These are phyloP conservation scores for Madurella mycetomatis DNA, from an alignment of 2,329 filamentous ascomycete species.

Conservation along the genomic window DNA sequence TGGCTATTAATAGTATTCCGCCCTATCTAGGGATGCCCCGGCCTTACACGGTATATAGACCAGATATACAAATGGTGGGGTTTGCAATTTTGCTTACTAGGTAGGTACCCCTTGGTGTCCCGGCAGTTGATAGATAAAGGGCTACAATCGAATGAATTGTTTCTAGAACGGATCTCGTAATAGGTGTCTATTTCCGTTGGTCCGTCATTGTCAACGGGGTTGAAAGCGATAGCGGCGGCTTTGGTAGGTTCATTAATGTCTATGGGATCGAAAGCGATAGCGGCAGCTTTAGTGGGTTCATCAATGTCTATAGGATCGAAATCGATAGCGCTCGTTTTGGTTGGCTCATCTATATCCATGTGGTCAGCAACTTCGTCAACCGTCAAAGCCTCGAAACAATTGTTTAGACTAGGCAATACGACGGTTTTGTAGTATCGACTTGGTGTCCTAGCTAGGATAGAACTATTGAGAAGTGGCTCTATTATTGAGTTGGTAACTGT, in stretches of 20 bases:
- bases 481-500: too few species aligned
- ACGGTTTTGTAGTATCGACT: neutral
- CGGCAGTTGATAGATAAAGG: neutral
- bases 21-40: neutral
- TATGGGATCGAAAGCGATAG: too few species aligned
- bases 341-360: constrained; percentile 1
- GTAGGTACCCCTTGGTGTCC: constrained; percentile 1
- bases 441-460: constrained; percentile 1
- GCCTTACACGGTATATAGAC: constrained; percentile 1
- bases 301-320: constrained; percentile 8
- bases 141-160: neutral
- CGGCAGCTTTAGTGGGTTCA: neutral
- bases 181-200: constrained; percentile 2
- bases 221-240: too few species aligned
- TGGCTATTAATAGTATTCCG: constrained; percentile 7
- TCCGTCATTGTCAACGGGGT: constrained; percentile 2
- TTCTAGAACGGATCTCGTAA: neutral
- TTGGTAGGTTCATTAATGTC: too few species aligned
- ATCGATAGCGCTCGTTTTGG: constrained; percentile 1
- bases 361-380: neutral
- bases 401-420: neutral
- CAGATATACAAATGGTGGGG: constrained; percentile 4
- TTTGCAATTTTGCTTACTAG: constrained; percentile 4
- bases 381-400: neutral
- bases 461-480: neutral